Percentiles rank a stretch among this genome's conserved stretches.
Conservation (phyloP, 164 flowering plant species). For the Piper longum region DNA sequence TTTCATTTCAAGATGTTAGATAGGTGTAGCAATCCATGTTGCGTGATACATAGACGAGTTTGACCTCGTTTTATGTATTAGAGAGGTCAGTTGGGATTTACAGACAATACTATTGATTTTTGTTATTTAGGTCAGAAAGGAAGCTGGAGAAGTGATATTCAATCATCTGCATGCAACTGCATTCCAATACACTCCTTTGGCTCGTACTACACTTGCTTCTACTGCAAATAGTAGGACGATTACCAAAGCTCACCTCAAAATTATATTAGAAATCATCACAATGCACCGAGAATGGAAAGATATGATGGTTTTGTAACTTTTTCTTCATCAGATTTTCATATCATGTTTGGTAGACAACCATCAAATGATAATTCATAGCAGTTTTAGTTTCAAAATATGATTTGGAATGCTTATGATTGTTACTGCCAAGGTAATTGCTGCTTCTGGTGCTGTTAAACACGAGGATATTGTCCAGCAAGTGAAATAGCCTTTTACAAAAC, state of each 20-base stretch:
- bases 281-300: conserved; percentile 82
- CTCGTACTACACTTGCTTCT: conserved; percentile 91
- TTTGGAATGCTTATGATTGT: neutral
- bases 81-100: no score
- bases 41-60: no score
- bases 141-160: conserved; percentile 83
- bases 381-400: neutral
- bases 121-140: conserved; percentile 85
- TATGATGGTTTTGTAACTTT: no score
- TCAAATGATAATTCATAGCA: no score
- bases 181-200: conserved; percentile 84
- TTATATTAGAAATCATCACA: conserved; percentile 77
- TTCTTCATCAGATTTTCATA: no score
- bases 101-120: no score
- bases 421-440: conserved; percentile 58
- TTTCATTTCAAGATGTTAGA: no score
- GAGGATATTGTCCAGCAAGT: conserved; percentile 87
- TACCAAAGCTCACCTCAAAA: conserved; percentile 50
- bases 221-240: conserved; percentile 69
- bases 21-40: no score
- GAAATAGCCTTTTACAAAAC: conserved; percentile 60
- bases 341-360: no score
- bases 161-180: conserved; percentile 99
- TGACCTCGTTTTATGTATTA: no score
- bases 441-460: conserved; percentile 91